A percentile compares a stretch with the other conserved stretches of the same genome.
Evolutionary conservation across 2,329 filamentous ascomycete species (phyloP).

Genomic region (Calonectria hongkongensis): DNA sequence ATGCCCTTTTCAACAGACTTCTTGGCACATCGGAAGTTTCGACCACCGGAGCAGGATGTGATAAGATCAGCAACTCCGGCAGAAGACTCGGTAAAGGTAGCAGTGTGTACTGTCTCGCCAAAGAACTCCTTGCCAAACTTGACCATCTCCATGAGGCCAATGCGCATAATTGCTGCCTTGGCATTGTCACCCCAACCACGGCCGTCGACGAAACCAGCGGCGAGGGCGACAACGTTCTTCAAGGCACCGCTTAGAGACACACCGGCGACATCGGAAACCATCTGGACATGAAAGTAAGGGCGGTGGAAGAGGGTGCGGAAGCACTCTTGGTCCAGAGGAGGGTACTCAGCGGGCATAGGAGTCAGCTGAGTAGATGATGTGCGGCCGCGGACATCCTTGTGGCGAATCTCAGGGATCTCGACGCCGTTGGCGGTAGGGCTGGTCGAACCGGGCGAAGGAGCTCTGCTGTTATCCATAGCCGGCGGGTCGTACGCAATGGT

Average conservation of each 20-base stretch:
- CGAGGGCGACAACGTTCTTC: slow-evolving; percentile 97
- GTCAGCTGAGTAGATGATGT: slow-evolving; percentile 82
- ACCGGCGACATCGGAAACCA: slow-evolving; percentile 96
- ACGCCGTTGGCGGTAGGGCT: slow-evolving; percentile 71
- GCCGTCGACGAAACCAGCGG: slow-evolving; percentile 95
- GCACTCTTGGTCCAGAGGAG: slow-evolving; percentile 88
- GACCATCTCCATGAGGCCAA: slow-evolving; percentile 97
- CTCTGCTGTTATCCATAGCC: slow-evolving; percentile 85
- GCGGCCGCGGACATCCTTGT: slow-evolving; percentile 82
- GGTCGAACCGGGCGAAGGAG: slow-evolving; percentile 72
- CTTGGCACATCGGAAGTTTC: slow-evolving; percentile 96
- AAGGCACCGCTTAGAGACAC: slow-evolving; percentile 95
- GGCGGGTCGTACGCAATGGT: slow-evolving; percentile 98
- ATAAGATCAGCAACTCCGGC: slow-evolving; percentile 97
- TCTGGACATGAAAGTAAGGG: slow-evolving; percentile 96
- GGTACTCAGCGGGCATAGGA: slow-evolving; percentile 87
- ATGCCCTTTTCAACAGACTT: slow-evolving; percentile 87
- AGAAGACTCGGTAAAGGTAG: slow-evolving; percentile 97
- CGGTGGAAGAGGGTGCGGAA: slow-evolving; percentile 93
- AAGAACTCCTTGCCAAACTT: slow-evolving; percentile 97
- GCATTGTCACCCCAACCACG: slow-evolving; percentile 99
- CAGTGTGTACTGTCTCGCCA: slow-evolving; percentile 83
- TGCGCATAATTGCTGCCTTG: slow-evolving; percentile 98
- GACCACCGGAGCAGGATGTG: slow-evolving; percentile 92
- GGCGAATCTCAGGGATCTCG: slow-evolving; percentile 74